phyloP scores from a whole-genome alignment of 352 stramenopile species.

The Phytophthora pini region DNA sequence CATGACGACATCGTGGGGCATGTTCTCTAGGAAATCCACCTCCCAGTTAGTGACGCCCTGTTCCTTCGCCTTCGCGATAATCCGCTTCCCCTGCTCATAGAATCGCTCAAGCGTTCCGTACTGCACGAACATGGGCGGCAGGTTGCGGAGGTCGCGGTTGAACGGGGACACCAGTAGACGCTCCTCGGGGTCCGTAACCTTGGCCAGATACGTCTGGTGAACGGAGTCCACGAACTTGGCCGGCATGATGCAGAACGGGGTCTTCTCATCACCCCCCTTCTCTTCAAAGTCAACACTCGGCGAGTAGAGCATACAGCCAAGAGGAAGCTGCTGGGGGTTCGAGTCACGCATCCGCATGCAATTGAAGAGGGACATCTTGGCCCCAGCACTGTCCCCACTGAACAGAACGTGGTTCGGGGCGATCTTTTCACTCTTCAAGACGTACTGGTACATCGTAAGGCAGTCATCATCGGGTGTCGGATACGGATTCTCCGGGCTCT shows the following conservation, averaged over 20 bases:
- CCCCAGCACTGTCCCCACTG: constrained; percentile 26
- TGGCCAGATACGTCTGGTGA: constrained; percentile 30
- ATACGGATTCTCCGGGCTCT: constrained; percentile 29
- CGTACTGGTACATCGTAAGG: constrained; percentile 23
- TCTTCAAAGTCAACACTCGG: constrained; percentile 33
- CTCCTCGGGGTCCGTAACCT: constrained; percentile 23
- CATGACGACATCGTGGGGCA: constrained; percentile 34
- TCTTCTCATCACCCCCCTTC: constrained; percentile 31
- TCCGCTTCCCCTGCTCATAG: constrained; percentile 27
- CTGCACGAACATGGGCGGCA: constrained; percentile 34
- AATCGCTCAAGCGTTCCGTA: constrained; percentile 35
- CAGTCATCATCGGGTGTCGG: constrained; percentile 33
- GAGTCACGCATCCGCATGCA: constrained; percentile 27
- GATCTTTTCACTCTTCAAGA: constrained; percentile 25
- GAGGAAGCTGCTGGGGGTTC: constrained; percentile 14
- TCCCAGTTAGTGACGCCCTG: constrained; percentile 31
- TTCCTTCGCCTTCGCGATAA: constrained; percentile 27
- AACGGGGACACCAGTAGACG: constrained; percentile 25
- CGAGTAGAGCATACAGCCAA: constrained; percentile 28
- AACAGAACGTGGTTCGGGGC: constrained; percentile 25
- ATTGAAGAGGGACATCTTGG: constrained; percentile 32
- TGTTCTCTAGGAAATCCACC: constrained; percentile 31
- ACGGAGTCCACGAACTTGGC: constrained; percentile 26
- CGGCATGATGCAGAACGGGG: constrained; percentile 31
- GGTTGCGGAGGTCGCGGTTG: constrained; percentile 20